Evolutionary conservation across 306 rosid genomes (phyloP).

Genomic region (Gleditsia sinensis): DNA sequence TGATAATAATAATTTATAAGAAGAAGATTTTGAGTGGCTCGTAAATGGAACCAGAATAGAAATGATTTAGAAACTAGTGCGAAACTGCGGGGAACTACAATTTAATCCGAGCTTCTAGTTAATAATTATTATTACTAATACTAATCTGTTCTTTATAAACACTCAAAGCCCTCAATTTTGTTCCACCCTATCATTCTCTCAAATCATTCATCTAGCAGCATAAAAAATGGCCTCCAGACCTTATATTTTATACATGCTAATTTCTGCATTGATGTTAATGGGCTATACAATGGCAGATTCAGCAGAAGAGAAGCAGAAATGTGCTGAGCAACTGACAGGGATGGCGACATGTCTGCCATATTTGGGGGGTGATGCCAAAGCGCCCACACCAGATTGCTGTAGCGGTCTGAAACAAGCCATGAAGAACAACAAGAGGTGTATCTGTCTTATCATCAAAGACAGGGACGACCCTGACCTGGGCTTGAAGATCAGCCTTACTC

Average conservation of each 20-base stretch:
- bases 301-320: slow-evolving; percentile 51
- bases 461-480: slow-evolving; percentile 58
- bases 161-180: not conserved
- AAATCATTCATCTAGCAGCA: not conserved
- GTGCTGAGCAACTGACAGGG: slow-evolving; percentile 45
- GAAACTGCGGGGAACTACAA: too few relatives aligned
- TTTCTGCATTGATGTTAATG: slow-evolving; percentile 6
- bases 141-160: not conserved
- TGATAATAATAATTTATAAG: too few relatives aligned
- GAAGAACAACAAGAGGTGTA: slow-evolving; percentile 55
- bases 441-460: slow-evolving; percentile 55
- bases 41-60: too few relatives aligned
- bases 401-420: slow-evolving; percentile 56
- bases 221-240: not conserved
- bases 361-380: slow-evolving; percentile 54
- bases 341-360: slow-evolving; percentile 66
- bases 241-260: not conserved
- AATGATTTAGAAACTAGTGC: not conserved
- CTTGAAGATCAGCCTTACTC: slow-evolving; percentile 55
- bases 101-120: too few relatives aligned
- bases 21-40: too few relatives aligned
- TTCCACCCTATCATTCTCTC: not conserved
- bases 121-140: not conserved
- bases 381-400: slow-evolving; percentile 71
- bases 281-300: slow-evolving; percentile 39